Evolutionary conservation across 805 yeast species (phyloP).

Genomic region (Zygosaccharomyces siamensis): DNA sequence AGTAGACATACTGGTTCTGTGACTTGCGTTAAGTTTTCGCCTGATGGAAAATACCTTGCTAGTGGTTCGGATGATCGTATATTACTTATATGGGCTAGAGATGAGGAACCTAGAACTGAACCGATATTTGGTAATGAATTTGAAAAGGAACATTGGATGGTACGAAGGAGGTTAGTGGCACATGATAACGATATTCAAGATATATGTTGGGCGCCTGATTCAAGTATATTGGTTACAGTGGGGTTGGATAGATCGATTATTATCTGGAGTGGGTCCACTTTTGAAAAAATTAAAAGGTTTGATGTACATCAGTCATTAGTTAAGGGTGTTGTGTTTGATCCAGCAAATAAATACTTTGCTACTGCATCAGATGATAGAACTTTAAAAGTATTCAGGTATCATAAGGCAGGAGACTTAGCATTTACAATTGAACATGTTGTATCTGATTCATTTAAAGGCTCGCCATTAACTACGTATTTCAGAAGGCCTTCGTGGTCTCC

Average conservation of each 20-base stretch:
- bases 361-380: constrained; percentile 96
- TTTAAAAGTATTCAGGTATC: constrained; percentile 80
- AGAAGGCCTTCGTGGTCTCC: constrained; percentile 86
- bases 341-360: constrained; percentile 96
- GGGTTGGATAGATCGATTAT: constrained; percentile 91
- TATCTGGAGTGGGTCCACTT: constrained; percentile 90
- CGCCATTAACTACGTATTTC: constrained; percentile 90
- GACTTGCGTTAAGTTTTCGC: constrained; percentile 87
- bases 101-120: constrained; percentile 46
- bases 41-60: constrained; percentile 85
- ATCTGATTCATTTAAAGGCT: constrained; percentile 76
- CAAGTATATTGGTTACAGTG: constrained; percentile 83
- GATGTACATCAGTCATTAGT: constrained; percentile 94
- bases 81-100: constrained; percentile 87
- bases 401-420: constrained; percentile 65
- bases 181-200: constrained; percentile 98
- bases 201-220: constrained; percentile 97
- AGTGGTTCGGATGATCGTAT: constrained; percentile 95
- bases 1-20: constrained; percentile 96
- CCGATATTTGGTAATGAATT: constrained; percentile 66
- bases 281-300: constrained; percentile 76
- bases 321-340: constrained; percentile 95
- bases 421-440: constrained; percentile 84
- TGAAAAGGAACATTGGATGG: constrained; percentile 92
- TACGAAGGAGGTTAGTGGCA: constrained; percentile 84